phyloP scores from a whole-genome alignment of 371 early-diverging fungal species.

The Chytridiales sp. region DNA sequence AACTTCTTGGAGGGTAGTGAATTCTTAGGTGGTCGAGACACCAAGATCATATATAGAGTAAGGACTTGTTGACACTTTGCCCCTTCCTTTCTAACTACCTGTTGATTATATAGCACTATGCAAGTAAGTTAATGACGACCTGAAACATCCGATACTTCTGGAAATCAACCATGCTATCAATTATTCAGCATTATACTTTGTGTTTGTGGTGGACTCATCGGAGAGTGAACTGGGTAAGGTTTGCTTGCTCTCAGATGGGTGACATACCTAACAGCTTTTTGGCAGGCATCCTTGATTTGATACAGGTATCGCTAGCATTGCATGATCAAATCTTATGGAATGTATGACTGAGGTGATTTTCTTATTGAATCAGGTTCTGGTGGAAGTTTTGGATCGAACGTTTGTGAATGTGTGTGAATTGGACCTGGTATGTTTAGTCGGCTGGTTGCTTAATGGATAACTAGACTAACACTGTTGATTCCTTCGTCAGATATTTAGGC shows the following conservation, averaged over 20 bases:
- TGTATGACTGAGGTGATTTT: neutral
- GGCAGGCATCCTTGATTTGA: conserved; percentile 78
- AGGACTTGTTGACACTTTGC: neutral
- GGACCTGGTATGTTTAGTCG: conserved; percentile 59
- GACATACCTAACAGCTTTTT: neutral
- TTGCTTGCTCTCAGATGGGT: neutral
- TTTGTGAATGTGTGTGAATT: conserved; percentile 97
- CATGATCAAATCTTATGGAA: conserved; percentile 11
- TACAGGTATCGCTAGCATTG: conserved; percentile 58
- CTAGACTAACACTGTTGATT: neutral
- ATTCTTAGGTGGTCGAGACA: conserved; percentile 79
- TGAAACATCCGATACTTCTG: neutral
- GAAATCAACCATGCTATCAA: neutral
- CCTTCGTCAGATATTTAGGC: conserved; percentile 38
- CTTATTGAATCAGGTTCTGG: conserved; percentile 76
- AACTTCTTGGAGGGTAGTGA: conserved; percentile 90
- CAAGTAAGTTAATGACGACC: conserved; percentile 34
- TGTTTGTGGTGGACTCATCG: conserved; percentile 91
- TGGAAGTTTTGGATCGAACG: conserved; percentile 87
- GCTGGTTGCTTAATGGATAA: neutral
- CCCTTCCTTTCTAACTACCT: neutral
- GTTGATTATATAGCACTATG: conserved; percentile 43
- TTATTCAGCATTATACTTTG: conserved; percentile 84
- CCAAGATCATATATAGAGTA: conserved; percentile 85
- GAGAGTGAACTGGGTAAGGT: conserved; percentile 85